phyloP scores from a whole-genome alignment of 148 eudicot species.

The Dysphania ambrosioides region DNA sequence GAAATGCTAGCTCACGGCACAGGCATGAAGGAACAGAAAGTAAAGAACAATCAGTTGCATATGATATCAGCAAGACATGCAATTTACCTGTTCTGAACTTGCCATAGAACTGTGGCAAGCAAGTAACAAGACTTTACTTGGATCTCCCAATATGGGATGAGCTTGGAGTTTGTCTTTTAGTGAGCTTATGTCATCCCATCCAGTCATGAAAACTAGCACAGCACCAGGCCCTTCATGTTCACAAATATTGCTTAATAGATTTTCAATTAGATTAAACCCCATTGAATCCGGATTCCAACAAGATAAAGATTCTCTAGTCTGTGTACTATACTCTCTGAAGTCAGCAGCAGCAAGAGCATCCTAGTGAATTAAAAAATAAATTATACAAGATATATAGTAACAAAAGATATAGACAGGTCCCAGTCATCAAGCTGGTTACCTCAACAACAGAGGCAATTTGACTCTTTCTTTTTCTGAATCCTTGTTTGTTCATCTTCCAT shows the following conservation, averaged over 20 bases:
- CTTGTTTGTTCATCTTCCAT: slow-evolving; percentile 92
- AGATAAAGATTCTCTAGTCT: slow-evolving; percentile 76
- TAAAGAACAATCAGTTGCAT: neutral
- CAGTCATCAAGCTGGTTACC: slow-evolving; percentile 38
- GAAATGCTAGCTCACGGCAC: slow-evolving; percentile 4
- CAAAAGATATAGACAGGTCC: neutral
- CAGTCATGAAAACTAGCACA: slow-evolving; percentile 90
- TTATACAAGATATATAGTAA: slow-evolving; percentile 11
- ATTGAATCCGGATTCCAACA: slow-evolving; percentile 99
- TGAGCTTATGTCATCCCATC: slow-evolving; percentile 98
- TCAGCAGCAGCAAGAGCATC: slow-evolving; percentile 83
- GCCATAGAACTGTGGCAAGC: slow-evolving; percentile 99
- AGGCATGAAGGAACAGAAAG: neutral
- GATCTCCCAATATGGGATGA: slow-evolving; percentile 71
- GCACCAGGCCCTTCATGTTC: slow-evolving; percentile 81
- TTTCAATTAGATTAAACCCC: slow-evolving; percentile 85
- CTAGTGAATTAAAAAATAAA: slow-evolving; percentile 35
- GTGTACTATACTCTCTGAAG: slow-evolving; percentile 52
- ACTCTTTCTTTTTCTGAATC: slow-evolving; percentile 85
- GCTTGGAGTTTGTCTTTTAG: slow-evolving; percentile 81
- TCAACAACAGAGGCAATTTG: slow-evolving; percentile 90
- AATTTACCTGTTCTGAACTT: slow-evolving; percentile 81
- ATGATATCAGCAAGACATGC: slow-evolving; percentile 12
- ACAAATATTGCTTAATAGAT: slow-evolving; percentile 71
- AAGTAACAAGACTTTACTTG: slow-evolving; percentile 69